A percentile compares a stretch with the other conserved stretches of the same genome.
Conservation (phyloP, 441 rosid species). For the Gossypium lobatum region DNA sequence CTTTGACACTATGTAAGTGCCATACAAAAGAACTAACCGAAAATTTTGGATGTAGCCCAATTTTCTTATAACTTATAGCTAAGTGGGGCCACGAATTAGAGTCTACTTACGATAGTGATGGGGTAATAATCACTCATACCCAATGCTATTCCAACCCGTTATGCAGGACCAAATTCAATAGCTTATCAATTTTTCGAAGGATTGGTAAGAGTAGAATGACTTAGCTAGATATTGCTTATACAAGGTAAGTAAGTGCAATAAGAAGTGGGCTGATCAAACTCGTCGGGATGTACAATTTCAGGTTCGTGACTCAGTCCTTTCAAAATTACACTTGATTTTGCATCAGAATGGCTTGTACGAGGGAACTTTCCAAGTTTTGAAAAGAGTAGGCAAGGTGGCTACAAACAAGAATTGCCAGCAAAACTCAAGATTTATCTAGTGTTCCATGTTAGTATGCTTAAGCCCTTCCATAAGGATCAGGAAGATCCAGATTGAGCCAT, state of each 20-base stretch:
- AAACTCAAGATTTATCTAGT: background rate
- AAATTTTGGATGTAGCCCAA: background rate
- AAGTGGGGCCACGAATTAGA: background rate
- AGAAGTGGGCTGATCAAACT: no score
- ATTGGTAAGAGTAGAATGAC: background rate
- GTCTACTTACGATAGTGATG: background rate
- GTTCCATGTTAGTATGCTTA: background rate
- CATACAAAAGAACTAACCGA: background rate
- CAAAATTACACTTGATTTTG: no score
- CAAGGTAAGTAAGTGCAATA: background rate
- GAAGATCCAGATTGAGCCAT: background rate
- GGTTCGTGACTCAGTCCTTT: background rate
- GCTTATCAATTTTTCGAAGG: background rate
- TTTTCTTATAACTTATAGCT: background rate
- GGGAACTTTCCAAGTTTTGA: background rate
- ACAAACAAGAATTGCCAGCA: background rate
- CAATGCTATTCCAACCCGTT: background rate
- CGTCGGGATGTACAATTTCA: background rate
- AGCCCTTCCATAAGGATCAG: background rate
- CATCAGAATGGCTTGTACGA: background rate
- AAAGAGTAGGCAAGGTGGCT: background rate
- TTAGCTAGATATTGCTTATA: background rate
- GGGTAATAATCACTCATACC: background rate
- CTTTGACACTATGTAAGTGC: background rate
- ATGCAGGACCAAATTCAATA: background rate